These are phyloP conservation scores for Saposhnikovia divaricata DNA, from an alignment of 129 eudicot species.

Conservation along the genomic window DNA sequence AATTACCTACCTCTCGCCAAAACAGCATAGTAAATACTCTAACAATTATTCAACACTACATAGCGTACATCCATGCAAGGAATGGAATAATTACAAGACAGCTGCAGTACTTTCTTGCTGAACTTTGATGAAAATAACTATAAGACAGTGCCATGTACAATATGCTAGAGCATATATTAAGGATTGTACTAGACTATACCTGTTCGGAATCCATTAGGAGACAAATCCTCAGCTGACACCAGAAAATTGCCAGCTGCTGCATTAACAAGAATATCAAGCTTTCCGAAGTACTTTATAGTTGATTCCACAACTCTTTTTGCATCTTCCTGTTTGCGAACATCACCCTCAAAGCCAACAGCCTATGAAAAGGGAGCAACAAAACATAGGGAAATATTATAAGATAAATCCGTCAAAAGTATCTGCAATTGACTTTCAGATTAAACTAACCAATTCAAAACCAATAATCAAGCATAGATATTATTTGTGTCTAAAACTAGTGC, in stretches of 20 bases:
- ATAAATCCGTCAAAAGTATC: neutral
- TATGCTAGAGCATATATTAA: neutral
- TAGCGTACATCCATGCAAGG: neutral
- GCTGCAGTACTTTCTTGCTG: neutral
- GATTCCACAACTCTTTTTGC: conserved; percentile 73
- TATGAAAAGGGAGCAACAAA: conserved; percentile 10
- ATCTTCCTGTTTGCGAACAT: conserved; percentile 88
- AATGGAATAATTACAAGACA: neutral
- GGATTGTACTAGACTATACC: conserved; percentile 25
- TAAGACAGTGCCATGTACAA: neutral
- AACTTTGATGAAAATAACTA: neutral
- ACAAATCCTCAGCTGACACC: conserved; percentile 78
- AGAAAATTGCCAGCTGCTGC: conserved; percentile 97
- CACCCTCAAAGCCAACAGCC: conserved; percentile 93
- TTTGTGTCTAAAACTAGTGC: neutral
- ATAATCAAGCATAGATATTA: neutral
- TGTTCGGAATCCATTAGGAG: conserved; percentile 82
- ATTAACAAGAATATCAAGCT: conserved; percentile 88
- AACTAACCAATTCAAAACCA: neutral
- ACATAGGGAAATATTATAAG: neutral
- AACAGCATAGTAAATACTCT: neutral
- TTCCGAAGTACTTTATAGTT: conserved; percentile 65
- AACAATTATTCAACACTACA: neutral
- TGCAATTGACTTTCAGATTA: neutral
- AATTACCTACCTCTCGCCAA: neutral